A percentile compares a stretch with the other conserved stretches of the same genome.
These are phyloP conservation scores for Fusarium temperatum DNA, from an alignment of 2,329 filamentous ascomycete genomes.

Conservation along the genomic window DNA sequence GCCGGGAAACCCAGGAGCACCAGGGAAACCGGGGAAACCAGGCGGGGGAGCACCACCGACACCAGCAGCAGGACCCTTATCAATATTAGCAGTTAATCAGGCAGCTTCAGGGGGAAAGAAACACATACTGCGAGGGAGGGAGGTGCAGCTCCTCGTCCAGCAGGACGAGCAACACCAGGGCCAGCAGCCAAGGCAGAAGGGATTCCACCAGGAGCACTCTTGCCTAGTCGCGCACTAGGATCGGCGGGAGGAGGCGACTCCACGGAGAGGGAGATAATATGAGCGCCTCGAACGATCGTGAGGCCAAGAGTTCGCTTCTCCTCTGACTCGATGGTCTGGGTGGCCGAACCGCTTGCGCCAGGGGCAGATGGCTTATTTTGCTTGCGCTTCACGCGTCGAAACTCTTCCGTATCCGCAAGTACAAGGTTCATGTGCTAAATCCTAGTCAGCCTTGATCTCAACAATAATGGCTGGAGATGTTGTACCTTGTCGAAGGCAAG, in stretches of 20 bases:
- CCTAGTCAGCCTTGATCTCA: slow-evolving; percentile 13
- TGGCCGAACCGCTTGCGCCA: slow-evolving; percentile 66
- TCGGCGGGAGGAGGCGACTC: slow-evolving; percentile 96
- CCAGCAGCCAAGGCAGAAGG: slow-evolving; percentile 80
- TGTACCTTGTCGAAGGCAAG: slow-evolving; percentile 95
- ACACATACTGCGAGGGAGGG: slow-evolving; percentile 75
- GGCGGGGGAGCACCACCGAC: slow-evolving; percentile 77
- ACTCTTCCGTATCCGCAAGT: slow-evolving; percentile 97
- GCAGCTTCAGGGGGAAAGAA: background rate
- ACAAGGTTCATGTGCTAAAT: slow-evolving; percentile 97
- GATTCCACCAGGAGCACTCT: slow-evolving; percentile 73
- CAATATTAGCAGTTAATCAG: slow-evolving; percentile 30
- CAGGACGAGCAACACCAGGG: slow-evolving; percentile 89
- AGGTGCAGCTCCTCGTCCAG: slow-evolving; percentile 82
- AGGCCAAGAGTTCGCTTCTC: slow-evolving; percentile 98
- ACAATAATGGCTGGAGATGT: background rate
- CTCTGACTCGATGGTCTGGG: slow-evolving; percentile 83
- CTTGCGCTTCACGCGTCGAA: slow-evolving; percentile 89
- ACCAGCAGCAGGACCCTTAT: slow-evolving; percentile 81
- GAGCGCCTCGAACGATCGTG: slow-evolving; percentile 91
- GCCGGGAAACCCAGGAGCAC: slow-evolving; percentile 56
- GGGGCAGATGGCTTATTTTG: slow-evolving; percentile 76
- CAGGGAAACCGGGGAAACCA: slow-evolving; percentile 63
- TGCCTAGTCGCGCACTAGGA: slow-evolving; percentile 87
- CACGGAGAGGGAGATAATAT: slow-evolving; percentile 93